These are phyloP conservation scores for Venturia pyrina DNA, from an alignment of 2,329 filamentous ascomycete genomes.

Conservation along the genomic window DNA sequence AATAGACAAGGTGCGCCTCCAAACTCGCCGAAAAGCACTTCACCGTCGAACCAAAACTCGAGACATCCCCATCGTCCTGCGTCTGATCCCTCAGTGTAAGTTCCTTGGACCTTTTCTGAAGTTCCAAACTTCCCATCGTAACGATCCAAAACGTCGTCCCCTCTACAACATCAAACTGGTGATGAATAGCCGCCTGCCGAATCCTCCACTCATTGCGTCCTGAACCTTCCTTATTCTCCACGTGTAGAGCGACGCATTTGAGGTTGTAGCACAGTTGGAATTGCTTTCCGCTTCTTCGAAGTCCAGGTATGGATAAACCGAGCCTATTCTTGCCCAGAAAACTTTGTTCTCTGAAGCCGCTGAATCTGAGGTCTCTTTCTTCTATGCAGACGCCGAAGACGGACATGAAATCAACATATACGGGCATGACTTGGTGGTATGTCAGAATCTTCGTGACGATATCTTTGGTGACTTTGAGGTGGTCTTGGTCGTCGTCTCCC, in stretches of 20 bases:
- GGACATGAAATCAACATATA: conserved; percentile 30
- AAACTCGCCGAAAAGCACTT: conserved; percentile 29
- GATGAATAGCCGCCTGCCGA: conserved; percentile 29
- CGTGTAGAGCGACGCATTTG: conserved; percentile 17
- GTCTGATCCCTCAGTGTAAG: too few species aligned
- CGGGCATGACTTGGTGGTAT: conserved; percentile 32
- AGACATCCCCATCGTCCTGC: too few species aligned
- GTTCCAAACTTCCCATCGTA: conserved; percentile 24
- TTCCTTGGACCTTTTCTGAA: conserved; percentile 19
- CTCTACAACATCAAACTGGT: conserved; percentile 29
- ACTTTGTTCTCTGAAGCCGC: conserved; percentile 28
- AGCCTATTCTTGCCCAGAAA: too few species aligned
- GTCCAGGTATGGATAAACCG: too few species aligned
- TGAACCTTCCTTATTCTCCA: conserved; percentile 14
- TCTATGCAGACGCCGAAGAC: too few species aligned
- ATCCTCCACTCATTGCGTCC: conserved; percentile 25
- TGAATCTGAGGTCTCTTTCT: conserved; percentile 29
- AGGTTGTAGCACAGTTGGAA: conserved; percentile 31
- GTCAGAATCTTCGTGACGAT: conserved; percentile 18
- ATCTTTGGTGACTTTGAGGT: conserved; percentile 16
- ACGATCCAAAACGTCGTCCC: conserved; percentile 33
- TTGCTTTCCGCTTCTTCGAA: conserved; percentile 26
- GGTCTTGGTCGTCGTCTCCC: conserved; percentile 15
- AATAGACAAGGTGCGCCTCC: conserved; percentile 28
- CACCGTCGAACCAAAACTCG: conserved; percentile 18